These are phyloP conservation scores for Isabelozyma rhagii DNA, from an alignment of 805 yeast species.

Conservation along the genomic window DNA sequence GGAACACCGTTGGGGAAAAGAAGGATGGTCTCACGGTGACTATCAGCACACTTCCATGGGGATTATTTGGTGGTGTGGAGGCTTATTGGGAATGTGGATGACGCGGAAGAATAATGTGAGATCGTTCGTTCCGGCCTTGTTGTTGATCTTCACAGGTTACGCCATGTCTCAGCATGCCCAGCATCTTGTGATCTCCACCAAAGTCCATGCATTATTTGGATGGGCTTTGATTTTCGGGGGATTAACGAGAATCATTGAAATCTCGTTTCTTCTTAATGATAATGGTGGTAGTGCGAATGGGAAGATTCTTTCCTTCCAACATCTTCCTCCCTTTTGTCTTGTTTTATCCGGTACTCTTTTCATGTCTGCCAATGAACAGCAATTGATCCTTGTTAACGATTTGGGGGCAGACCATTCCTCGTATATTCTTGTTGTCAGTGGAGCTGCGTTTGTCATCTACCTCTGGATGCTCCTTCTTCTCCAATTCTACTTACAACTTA, in stretches of 20 bases:
- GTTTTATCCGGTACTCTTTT: constrained; percentile 77
- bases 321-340: constrained; percentile 78
- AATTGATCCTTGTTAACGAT: constrained; percentile 63
- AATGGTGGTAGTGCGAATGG: constrained; percentile 38
- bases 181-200: constrained; percentile 70
- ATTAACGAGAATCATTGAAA: constrained; percentile 69
- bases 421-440: constrained; percentile 65
- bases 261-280: constrained; percentile 72
- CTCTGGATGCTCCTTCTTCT: constrained; percentile 64
- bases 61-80: constrained; percentile 94
- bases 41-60: constrained; percentile 97
- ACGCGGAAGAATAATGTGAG: constrained; percentile 58
- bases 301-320: constrained; percentile 69
- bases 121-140: constrained; percentile 74
- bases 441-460: constrained; percentile 71
- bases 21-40: constrained; percentile 89
- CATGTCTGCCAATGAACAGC: constrained; percentile 94
- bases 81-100: constrained; percentile 76
- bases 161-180: constrained; percentile 92
- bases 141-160: constrained; percentile 87
- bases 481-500: constrained; percentile 50
- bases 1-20: constrained; percentile 91
- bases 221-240: constrained; percentile 78
- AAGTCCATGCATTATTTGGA: constrained; percentile 87
- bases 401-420: constrained; percentile 84